Evolutionary conservation across 1,284 basidiomycete species (phyloP), one percentile per base, ranked within the genome.

Genomic region (Ustilago lituana): DNA sequence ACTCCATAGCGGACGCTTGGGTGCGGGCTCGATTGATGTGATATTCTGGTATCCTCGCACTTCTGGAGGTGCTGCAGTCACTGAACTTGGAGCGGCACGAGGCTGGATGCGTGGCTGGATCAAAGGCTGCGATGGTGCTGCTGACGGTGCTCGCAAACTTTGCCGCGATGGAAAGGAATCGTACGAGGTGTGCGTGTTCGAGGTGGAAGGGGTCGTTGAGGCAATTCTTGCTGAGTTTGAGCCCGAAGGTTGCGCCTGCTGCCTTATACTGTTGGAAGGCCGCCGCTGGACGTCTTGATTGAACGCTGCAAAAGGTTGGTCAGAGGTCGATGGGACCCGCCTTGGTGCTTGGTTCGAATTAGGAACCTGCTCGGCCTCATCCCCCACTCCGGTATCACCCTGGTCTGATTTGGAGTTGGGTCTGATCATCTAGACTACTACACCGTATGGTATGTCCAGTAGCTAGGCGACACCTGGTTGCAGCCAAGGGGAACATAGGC

Each of bases 1-100:
- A 26, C 60, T 57, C 60, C 60, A 63, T 17, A 63, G 39, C 6
- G 60, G 53, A 11, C 60, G 60, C 32, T 53, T 57, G 23, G 53
- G 45, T 5, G 60, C 44, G 15, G 54, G 60, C 8, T 46, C 60
- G 15, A 48, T 39, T 8, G 53, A 56, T 8, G 54, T 53, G 27
- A 63, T 43, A 19, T 29, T 51, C 23, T 63, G 43, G 14, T 63
- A 63, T 24, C 53, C 60, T 0, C 31, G 40, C 1, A 40, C 39
- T 17, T n/a, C 46, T 26, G 36, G 38, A 4, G 39, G 33, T 17
- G 53, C 36, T 10, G 24, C 15, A 7, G 23, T 14, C 32, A 38
- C 27, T 27, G 55, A 19, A 19, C 35, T 12, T 5, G 41, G 36
- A 38, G 19, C 27, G 3, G 20, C 11, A 12, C 19, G 39, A 9